Evolutionary conservation across 768 basidiomycete species (phyloP), one percentile per base, ranked within the genome.

Genomic region (Russula earlei): DNA sequence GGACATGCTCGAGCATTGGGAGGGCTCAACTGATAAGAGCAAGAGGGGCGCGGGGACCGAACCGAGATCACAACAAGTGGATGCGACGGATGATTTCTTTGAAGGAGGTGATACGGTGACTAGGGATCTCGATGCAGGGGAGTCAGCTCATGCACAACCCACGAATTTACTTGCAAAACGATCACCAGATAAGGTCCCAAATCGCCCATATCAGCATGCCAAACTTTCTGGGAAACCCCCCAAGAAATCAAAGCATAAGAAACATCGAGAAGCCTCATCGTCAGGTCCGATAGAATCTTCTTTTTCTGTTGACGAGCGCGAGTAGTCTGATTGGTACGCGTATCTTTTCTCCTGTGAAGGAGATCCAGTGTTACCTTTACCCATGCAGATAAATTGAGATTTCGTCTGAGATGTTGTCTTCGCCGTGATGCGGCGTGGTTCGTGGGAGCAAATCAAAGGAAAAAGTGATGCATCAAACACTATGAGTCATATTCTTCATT

Each of bases 71-170:
- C 33, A 54, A 20, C 56, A 52, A 0, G 22, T 65, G 15, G 59
- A 64, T 9, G 64, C 38, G 17, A 19, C 60, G 52, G 70, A 71
- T 45, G 68, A 61, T 4, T 70, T 70, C 62, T 71, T 70, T 19
- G 69, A 56, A 24, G 64, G 59, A 15, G 66, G 64, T 25, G 63
- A 62, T 17, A 55, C 57, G 14, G 64, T 58, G 38, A 55, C 52
- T 6, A 47, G 34, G 5, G 49, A 19, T n/a, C 3, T 25, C 11
- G 49, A 36, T 5, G 38, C 10, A 22, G 48, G 36, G 22, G 56
- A 50, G 29, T 41, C 17, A 4, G 19, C 20, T 7, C 7, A 36
- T 19, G 22, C 27, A 5, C 19, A 1, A 4, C 34, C 42, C n/a
- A 27, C 24, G 10, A 24, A 49, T 27, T 17, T 25, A 31, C 14